Evolutionary conservation across 140 eudicot genomes (phyloP).

Genomic region (Oenanthe javanica): DNA sequence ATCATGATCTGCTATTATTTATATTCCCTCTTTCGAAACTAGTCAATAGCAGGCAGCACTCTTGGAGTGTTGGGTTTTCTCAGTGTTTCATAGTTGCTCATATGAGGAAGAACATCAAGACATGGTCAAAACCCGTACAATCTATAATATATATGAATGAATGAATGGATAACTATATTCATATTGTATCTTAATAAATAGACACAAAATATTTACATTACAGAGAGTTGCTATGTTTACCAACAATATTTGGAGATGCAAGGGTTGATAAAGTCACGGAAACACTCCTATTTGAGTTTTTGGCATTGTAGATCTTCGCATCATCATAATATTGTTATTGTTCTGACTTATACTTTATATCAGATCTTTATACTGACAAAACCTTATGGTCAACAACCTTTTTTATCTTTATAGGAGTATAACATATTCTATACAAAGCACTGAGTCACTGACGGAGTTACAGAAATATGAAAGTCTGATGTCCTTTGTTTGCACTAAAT

Average conservation of each 20-base stretch:
- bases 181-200: background rate
- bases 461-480: background rate
- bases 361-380: constrained; percentile 2
- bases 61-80: too few relatives aligned
- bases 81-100: background rate
- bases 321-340: background rate
- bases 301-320: background rate
- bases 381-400: background rate
- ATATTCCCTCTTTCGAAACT: background rate
- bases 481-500: background rate
- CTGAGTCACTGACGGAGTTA: background rate
- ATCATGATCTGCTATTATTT: too few relatives aligned
- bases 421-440: background rate
- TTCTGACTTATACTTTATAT: constrained; percentile 1
- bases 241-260: background rate
- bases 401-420: background rate
- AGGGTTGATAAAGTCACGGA: background rate
- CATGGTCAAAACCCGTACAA: background rate
- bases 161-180: background rate
- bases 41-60: background rate
- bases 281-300: background rate
- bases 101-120: background rate
- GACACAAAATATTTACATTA: background rate
- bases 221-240: background rate
- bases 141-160: too few relatives aligned